Base-by-base conservation (phyloP, 495 filamentous ascomycete genomes). In the Podospora pseudopauciseta region DNA sequence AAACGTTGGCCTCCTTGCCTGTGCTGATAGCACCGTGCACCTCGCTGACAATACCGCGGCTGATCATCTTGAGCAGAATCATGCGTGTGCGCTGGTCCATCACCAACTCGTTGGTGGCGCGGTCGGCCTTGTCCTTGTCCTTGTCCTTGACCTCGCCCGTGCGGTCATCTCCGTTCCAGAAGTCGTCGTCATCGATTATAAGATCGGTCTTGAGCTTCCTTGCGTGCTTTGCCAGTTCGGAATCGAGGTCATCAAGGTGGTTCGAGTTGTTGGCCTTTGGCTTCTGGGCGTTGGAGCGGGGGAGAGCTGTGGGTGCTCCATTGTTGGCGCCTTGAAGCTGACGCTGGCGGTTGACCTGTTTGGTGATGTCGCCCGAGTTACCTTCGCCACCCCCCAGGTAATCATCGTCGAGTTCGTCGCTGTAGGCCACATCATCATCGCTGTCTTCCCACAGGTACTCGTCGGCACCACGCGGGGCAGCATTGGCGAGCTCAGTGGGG, bases 1-100 rank as follows among this genome's bases (percentile, higher is more conserved):
- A 99, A 23, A 99, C 95, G 70, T 99, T 98, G 59, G 95, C 95
- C 78, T 99, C 95, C 76, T 99, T 99, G 59, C 95, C 95, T 0
- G 95, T 97, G 56, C 91, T 95, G 69, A 99, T 81, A 76, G 93
- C 93, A 11, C 95, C 95, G 74, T 98, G 91, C 44, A 97, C 87
- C 71, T 86, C 83, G 75, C 92, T 91, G 20, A 92, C 87, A 18
- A 97, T 84, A 61, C 93, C 87, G 3, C 91, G 86, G 75, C 97
- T 97, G 80, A 98, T 94, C 85, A 98, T 90, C 80, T 97, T 92
- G 67, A 97, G 82, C 53, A 99, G 82, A 60, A 98, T 94, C 92
- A 97, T 96, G 65, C 93, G 89, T 30, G 95, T 98, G 28, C 92
- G 87, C 44, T 93, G 91, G 79, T 99, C 95, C 69, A 99, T 82